Conservation (phyloP, 352 stramenopile species). For the Nothophytophthora sp. region DNA sequence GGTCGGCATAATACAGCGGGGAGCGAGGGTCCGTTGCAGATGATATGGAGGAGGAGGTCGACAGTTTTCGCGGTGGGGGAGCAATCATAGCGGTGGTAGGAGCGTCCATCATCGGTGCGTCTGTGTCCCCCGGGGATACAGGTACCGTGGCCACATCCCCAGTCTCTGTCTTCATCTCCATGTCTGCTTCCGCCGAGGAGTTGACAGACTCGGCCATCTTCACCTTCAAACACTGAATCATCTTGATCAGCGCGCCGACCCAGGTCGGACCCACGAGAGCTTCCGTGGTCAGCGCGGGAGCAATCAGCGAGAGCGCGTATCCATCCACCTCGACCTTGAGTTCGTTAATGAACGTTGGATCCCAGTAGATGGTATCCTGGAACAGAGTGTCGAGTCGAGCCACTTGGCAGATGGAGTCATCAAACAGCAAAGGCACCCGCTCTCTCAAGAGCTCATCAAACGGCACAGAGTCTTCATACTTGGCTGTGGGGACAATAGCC, state of each 20-base stretch:
- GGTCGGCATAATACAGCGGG: constrained; percentile 31
- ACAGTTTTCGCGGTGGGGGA: constrained; percentile 14
- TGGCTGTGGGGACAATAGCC: constrained; percentile 21
- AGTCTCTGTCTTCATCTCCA: neutral
- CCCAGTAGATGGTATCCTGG: constrained; percentile 27
- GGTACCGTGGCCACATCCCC: too few species aligned
- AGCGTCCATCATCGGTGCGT: neutral
- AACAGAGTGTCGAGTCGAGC: constrained; percentile 45
- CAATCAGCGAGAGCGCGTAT: constrained; percentile 58
- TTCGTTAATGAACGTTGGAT: constrained; percentile 44
- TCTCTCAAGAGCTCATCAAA: constrained; percentile 46
- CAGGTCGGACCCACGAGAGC: constrained; percentile 43
- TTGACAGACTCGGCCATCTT: constrained; percentile 18
- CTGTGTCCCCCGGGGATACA: too few species aligned
- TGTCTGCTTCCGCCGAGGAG: neutral
- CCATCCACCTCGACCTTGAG: constrained; percentile 55
- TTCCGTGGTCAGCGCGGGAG: constrained; percentile 18
- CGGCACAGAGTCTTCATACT: constrained; percentile 21
- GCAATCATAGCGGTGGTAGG: neutral
- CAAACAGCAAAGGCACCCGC: constrained; percentile 52
- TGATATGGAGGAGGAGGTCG: constrained; percentile 12
- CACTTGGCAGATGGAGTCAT: constrained; percentile 26
- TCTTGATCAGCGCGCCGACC: constrained; percentile 50
- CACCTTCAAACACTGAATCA: constrained; percentile 53
- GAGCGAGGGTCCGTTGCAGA: constrained; percentile 9